phyloP scores from a whole-genome alignment of 441 rosid species.

The Erodium chrysanthum region DNA sequence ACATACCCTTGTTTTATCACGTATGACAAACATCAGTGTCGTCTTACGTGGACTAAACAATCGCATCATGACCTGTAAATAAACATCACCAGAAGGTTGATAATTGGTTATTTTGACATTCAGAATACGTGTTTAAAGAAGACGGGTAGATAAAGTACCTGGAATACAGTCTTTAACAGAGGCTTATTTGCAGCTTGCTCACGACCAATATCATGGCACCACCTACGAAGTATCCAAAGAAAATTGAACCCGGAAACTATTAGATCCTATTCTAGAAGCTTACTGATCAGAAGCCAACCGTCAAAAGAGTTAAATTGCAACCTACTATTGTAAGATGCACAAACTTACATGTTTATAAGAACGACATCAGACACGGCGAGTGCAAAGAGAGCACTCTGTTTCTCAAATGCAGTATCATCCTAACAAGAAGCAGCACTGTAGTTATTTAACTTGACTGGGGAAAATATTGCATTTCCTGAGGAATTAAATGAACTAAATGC shows the following conservation, averaged over 20 bases:
- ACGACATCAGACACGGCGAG: constrained; percentile 98
- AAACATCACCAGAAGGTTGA: constrained; percentile 18
- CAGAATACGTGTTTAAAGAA: constrained; percentile 6
- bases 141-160: constrained; percentile 37
- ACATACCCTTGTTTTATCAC: constrained; percentile 91
- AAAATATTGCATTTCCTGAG: neutral
- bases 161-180: constrained; percentile 92
- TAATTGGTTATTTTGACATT: constrained; percentile 12
- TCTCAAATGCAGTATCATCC: constrained; percentile 99
- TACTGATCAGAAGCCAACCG: neutral
- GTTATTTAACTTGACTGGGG: neutral
- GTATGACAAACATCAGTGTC: constrained; percentile 92
- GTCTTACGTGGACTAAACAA: constrained; percentile 99
- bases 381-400: constrained; percentile 99
- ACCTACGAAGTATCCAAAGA: constrained; percentile 40
- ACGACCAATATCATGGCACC: constrained; percentile 97
- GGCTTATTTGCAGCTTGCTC: constrained; percentile 99
- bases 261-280: neutral
- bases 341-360: constrained; percentile 88
- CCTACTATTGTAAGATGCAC: constrained; percentile 10
- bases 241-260: neutral
- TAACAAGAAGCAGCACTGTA: constrained; percentile 18
- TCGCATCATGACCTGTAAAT: constrained; percentile 92
- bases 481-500: neutral
- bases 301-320: neutral